A percentile compares a stretch with the other conserved stretches of the same genome.
Evolutionary conservation across 2,329 filamentous ascomycete genomes (phyloP).

Genomic region (Sarocladium oryzae): DNA sequence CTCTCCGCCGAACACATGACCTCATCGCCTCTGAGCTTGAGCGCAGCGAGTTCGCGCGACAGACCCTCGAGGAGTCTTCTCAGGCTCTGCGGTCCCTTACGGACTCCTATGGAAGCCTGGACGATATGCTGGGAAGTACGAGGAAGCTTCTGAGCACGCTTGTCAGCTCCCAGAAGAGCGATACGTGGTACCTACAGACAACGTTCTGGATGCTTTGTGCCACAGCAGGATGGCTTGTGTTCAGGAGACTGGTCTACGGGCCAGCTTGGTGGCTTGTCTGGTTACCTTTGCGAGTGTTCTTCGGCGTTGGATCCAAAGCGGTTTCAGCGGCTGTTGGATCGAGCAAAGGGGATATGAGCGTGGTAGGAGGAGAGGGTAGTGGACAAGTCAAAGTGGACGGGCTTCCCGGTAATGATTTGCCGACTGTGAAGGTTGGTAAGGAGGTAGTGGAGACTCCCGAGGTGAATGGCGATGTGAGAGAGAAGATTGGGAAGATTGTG

Average conservation of each 20-base stretch:
- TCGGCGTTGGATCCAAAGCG: constrained; percentile 47
- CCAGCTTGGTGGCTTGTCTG: constrained; percentile 86
- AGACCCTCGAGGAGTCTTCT: constrained; percentile 79
- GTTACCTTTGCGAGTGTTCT: constrained; percentile 66
- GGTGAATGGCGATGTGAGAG: constrained; percentile 34
- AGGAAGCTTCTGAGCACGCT: constrained; percentile 71
- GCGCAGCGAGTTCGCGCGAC: constrained; percentile 81
- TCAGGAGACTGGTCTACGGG: constrained; percentile 78
- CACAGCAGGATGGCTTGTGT: constrained; percentile 81
- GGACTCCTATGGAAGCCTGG: constrained; percentile 74
- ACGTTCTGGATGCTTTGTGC: constrained; percentile 73
- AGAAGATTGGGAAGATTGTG: constrained; percentile 50
- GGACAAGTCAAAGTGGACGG: constrained; percentile 23
- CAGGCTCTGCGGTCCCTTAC: constrained; percentile 74
- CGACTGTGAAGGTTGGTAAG: constrained; percentile 42
- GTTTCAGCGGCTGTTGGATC: constrained; percentile 34
- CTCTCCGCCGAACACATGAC: constrained; percentile 77
- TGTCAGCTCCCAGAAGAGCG: constrained; percentile 83
- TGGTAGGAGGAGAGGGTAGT: constrained; percentile 17
- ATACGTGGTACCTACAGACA: constrained; percentile 95
- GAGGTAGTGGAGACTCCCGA: constrained; percentile 32
- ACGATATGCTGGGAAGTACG: constrained; percentile 68
- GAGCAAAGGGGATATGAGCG: constrained; percentile 19
- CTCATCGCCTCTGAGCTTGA: constrained; percentile 80
- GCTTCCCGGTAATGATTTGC: constrained; percentile 36